Evolutionary conservation across 192 early-diverging fungal genomes (phyloP).

Genomic region (Coemansia sp.): DNA sequence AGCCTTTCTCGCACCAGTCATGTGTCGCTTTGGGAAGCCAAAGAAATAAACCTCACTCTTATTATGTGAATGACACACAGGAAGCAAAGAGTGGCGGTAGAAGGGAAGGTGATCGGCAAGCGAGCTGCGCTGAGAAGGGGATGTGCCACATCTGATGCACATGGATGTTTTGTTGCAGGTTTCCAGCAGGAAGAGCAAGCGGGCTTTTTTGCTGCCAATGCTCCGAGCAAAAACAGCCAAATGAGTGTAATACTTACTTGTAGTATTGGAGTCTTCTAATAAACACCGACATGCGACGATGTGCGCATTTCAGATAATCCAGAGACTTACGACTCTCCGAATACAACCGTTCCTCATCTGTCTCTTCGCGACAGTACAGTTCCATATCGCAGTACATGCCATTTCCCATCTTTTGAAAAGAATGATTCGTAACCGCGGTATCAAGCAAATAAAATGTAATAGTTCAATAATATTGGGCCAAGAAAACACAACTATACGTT

Average conservation of each 20-base stretch:
- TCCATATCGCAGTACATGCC: slow-evolving; percentile 44
- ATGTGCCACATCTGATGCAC: slow-evolving; percentile 1
- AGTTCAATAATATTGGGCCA: no score
- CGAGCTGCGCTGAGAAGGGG: not conserved
- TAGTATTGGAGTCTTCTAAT: slow-evolving; percentile 23
- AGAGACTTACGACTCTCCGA: slow-evolving; percentile 32
- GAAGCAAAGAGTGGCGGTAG: no score
- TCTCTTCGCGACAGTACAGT: slow-evolving; percentile 14
- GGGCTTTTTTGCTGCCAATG: not conserved
- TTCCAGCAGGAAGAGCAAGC: not conserved
- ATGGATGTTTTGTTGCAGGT: not conserved
- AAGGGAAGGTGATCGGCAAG: not conserved
- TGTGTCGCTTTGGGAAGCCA: no score
- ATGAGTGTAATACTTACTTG: slow-evolving; percentile 32
- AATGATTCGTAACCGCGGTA: no score
- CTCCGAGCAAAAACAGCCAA: not conserved
- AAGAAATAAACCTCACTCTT: no score
- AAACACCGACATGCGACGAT: slow-evolving; percentile 30
- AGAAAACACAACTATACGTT: no score
- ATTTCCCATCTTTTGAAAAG: slow-evolving; percentile 33
- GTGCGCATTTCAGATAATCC: slow-evolving; percentile 25
- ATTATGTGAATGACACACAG: no score
- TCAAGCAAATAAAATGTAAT: not conserved
- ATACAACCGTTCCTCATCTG: slow-evolving; percentile 25
- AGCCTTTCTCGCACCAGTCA: no score